Percentiles rank a stretch among this genome's conserved stretches.
phyloP scores from a whole-genome alignment of 257 asterid species.

The Salvia splendens region DNA sequence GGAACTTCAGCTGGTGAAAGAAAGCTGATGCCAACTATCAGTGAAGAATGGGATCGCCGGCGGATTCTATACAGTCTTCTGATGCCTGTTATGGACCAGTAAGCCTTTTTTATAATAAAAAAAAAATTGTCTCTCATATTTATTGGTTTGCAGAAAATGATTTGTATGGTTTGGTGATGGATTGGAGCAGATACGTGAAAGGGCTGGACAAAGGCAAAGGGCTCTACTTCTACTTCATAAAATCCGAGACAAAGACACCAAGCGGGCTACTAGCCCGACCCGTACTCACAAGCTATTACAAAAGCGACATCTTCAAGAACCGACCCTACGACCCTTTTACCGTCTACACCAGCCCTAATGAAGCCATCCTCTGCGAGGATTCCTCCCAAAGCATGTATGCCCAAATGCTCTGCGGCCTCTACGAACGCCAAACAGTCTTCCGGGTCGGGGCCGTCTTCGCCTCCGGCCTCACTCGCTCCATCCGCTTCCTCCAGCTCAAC shows the following conservation, averaged over 20 bases:
- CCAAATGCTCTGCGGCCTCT: constrained; percentile 55
- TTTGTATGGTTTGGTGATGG: no score
- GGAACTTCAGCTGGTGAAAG: constrained; percentile 54
- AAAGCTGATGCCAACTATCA: constrained; percentile 45
- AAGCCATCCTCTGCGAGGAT: constrained; percentile 47
- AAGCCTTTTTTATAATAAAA: no score
- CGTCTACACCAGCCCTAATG: constrained; percentile 43
- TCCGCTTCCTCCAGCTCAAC: constrained; percentile 41
- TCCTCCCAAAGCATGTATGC: constrained; percentile 47
- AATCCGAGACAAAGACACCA: constrained; percentile 42
- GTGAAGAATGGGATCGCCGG: constrained; percentile 46
- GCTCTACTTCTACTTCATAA: constrained; percentile 39
- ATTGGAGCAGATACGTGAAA: constrained; percentile 41
- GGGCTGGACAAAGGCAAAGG: constrained; percentile 52
- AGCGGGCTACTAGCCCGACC: constrained; percentile 44
- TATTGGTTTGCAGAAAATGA: no score
- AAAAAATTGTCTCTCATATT: no score
- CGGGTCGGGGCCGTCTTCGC: constrained; percentile 49
- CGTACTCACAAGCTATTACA: constrained; percentile 43
- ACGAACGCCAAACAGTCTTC: constrained; percentile 38
- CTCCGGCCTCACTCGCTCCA: constrained; percentile 45
- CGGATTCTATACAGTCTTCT: constrained; percentile 44
- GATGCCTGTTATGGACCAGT: constrained; percentile 49
- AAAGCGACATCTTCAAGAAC: constrained; percentile 40
- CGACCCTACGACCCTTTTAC: constrained; percentile 41